Conservation (phyloP, 768 basidiomycete species). For the Agaricus sinodeliciosus region DNA sequence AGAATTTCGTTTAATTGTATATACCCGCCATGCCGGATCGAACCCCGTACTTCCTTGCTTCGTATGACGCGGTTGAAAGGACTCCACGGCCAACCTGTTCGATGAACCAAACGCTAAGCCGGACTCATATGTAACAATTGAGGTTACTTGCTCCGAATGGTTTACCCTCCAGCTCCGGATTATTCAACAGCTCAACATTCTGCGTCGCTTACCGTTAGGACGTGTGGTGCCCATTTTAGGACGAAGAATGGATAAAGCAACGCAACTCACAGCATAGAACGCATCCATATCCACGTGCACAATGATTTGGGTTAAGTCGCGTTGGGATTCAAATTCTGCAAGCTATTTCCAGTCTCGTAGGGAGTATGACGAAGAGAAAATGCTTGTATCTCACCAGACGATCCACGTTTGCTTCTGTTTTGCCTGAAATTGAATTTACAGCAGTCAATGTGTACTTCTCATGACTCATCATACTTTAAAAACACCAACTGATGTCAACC, state of each 20-base stretch:
- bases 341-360: slow-evolving; percentile 33
- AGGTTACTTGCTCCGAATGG: slow-evolving; percentile 57
- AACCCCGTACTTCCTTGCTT: slow-evolving; percentile 84
- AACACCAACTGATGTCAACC: slow-evolving; percentile 48
- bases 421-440: slow-evolving; percentile 28
- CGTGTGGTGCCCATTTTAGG: background rate
- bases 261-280: slow-evolving; percentile 57
- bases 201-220: slow-evolving; percentile 12
- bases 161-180: slow-evolving; percentile 60
- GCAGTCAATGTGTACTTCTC: slow-evolving; percentile 8
- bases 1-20: slow-evolving; percentile 11
- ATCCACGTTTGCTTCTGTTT: slow-evolving; percentile 63
- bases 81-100: slow-evolving; percentile 74
- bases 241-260: background rate
- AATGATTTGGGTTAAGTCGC: slow-evolving; percentile 79
- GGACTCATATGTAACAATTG: slow-evolving; percentile 7
- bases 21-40: slow-evolving; percentile 94
- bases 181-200: slow-evolving; percentile 67
- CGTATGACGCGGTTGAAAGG: slow-evolving; percentile 85
- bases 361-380: background rate
- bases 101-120: slow-evolving; percentile 12
- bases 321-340: slow-evolving; percentile 59
- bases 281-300: slow-evolving; percentile 98
- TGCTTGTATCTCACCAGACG: slow-evolving; percentile 39
- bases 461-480: background rate